These are phyloP conservation scores for cucumber (Cucumis sativus) DNA, from an alignment of 306 rosid species.

Conservation along the genomic window DNA sequence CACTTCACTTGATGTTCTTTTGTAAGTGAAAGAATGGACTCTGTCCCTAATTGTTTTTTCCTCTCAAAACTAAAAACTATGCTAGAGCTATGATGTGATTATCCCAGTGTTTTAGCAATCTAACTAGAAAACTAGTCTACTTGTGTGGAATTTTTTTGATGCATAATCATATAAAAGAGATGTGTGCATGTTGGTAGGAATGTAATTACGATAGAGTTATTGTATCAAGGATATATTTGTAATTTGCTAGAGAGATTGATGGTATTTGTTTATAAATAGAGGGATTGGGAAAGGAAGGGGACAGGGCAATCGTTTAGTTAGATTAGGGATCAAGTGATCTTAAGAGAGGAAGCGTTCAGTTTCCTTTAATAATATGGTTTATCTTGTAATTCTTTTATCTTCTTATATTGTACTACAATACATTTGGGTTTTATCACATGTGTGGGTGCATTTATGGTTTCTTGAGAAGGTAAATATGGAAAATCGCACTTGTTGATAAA, in stretches of 20 bases:
- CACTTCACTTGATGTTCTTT: not conserved
- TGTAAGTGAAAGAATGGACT: not conserved
- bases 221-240: no score
- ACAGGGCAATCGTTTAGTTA: no score
- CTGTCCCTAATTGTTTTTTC: not conserved
- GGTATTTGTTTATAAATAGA: no score
- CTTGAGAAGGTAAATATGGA: conserved; percentile 12
- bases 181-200: no score
- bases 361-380: not conserved
- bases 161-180: not conserved
- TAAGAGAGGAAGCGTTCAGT: no score
- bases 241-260: no score
- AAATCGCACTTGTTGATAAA: conserved; percentile 26
- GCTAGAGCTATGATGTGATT: not conserved
- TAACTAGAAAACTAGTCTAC: not conserved
- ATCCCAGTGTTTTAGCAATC: not conserved
- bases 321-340: no score
- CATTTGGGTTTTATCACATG: not conserved
- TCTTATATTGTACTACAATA: not conserved
- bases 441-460: not conserved
- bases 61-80: not conserved
- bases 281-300: no score
- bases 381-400: no score
- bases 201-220: no score
- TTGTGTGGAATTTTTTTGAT: not conserved